phyloP scores from a whole-genome alignment of 192 early-diverging fungal genomes.

The Diversispora epigaea region DNA sequence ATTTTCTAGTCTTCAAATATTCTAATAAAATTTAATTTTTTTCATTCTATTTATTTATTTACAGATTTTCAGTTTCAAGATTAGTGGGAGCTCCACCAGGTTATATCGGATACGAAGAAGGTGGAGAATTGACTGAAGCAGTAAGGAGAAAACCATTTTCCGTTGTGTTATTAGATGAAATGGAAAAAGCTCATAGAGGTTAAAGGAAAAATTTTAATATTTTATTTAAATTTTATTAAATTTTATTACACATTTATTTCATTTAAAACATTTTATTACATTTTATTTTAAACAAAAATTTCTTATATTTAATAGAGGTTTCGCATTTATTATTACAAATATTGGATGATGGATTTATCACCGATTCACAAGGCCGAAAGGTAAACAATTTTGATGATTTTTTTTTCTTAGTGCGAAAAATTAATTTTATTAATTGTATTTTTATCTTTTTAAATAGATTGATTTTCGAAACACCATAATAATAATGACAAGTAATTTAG shows the following conservation, averaged over 20 bases:
- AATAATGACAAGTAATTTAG: conserved; percentile 80
- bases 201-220: neutral
- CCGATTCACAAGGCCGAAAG: conserved; percentile 75
- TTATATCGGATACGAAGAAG: conserved; percentile 78
- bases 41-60: neutral
- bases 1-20: neutral
- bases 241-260: neutral
- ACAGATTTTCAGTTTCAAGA: conserved; percentile 60
- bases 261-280: neutral
- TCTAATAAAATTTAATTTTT: neutral
- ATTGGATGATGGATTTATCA: conserved; percentile 78
- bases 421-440: neutral
- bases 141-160: conserved; percentile 76
- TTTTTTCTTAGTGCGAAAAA: neutral
- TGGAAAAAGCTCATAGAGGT: conserved; percentile 72
- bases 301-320: conserved; percentile 58
- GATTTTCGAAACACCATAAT: conserved; percentile 83
- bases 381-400: conserved; percentile 5
- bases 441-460: conserved; percentile 34
- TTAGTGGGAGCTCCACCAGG: conserved; percentile 80
- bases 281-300: too few species aligned
- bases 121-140: conserved; percentile 76
- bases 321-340: conserved; percentile 93
- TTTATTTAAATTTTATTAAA: neutral
- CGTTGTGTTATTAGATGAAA: conserved; percentile 77